A percentile compares a stretch with the other conserved stretches of the same genome.
These are phyloP conservation scores for Neoascochyta sp. DNA, from an alignment of 2,329 filamentous ascomycete genomes.

Conservation along the genomic window DNA sequence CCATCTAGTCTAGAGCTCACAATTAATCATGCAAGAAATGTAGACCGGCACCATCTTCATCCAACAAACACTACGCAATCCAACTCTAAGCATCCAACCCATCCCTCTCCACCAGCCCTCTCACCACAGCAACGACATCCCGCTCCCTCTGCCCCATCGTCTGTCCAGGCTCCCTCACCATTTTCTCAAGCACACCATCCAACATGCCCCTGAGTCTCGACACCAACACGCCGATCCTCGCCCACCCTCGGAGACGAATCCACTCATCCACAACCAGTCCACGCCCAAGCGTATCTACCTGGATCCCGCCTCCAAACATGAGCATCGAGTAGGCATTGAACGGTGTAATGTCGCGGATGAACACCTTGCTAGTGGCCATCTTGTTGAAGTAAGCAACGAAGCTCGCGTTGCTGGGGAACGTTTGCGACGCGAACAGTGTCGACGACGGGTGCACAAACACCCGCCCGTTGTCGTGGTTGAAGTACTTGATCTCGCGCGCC, in stretches of 20 bases:
- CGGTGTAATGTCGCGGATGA: constrained; percentile 85
- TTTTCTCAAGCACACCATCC: constrained; percentile 75
- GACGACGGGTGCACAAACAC: constrained; percentile 93
- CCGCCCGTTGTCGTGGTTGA: constrained; percentile 55
- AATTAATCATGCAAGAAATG: too few species aligned
- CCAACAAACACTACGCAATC: neutral
- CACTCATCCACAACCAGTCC: constrained; percentile 90
- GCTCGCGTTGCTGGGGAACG: constrained; percentile 67
- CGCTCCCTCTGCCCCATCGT: constrained; percentile 49
- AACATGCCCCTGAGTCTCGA: constrained; percentile 79
- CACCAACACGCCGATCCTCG: constrained; percentile 85
- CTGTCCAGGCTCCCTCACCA: constrained; percentile 70
- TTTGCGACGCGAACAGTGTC: constrained; percentile 77
- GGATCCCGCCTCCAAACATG: constrained; percentile 80
- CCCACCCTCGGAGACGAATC: constrained; percentile 85
- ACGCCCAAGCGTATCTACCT: constrained; percentile 80
- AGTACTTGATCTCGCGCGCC: constrained; percentile 88
- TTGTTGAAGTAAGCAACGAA: constrained; percentile 91
- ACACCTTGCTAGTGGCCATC: constrained; percentile 88
- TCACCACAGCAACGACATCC: constrained; percentile 71
- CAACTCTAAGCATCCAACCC: constrained; percentile 61
- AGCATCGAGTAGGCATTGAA: constrained; percentile 88
- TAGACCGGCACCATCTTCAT: too few species aligned
- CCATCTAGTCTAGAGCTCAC: too few species aligned
- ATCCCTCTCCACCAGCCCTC: constrained; percentile 81